These are phyloP conservation scores for Nothopassalora personata DNA, from an alignment of 2,329 filamentous ascomycete species.

Conservation along the genomic window DNA sequence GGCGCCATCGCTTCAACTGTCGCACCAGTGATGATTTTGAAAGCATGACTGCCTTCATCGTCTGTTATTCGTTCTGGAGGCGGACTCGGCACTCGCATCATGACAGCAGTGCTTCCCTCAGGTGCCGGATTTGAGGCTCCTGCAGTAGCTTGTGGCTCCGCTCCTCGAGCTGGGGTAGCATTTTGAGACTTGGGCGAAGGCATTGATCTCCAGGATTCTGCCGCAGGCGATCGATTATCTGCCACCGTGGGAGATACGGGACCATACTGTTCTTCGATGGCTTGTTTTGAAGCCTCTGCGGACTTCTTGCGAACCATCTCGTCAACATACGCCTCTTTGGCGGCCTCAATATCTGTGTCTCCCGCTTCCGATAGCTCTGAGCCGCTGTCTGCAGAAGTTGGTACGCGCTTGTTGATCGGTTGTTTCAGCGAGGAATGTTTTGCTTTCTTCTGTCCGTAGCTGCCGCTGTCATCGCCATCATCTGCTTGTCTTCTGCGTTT, in stretches of 20 bases:
- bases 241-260: slow-evolving; percentile 6
- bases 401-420: background rate
- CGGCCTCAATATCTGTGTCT: slow-evolving; percentile 8
- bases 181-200: slow-evolving; percentile 1
- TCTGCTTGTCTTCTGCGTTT: slow-evolving; percentile 7
- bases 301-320: slow-evolving; percentile 9
- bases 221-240: background rate
- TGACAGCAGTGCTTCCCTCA: background rate
- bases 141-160: background rate
- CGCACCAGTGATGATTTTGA: slow-evolving; percentile 7
- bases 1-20: slow-evolving; percentile 9
- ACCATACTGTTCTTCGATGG: slow-evolving; percentile 9
- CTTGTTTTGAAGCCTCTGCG: slow-evolving; percentile 3
- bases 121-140: background rate
- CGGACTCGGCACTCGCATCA: background rate
- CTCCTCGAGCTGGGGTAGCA: background rate
- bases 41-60: slow-evolving; percentile 4
- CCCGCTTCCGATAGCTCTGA: slow-evolving; percentile 4
- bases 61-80: slow-evolving; percentile 4
- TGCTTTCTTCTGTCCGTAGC: background rate
- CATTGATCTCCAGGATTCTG: slow-evolving; percentile 2
- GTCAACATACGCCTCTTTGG: slow-evolving; percentile 12
- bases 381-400: background rate
- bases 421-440: background rate
- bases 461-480: slow-evolving; percentile 4